Conservation (phyloP, 495 filamentous ascomycete genomes). For the Hyaloscypha variabilis region DNA sequence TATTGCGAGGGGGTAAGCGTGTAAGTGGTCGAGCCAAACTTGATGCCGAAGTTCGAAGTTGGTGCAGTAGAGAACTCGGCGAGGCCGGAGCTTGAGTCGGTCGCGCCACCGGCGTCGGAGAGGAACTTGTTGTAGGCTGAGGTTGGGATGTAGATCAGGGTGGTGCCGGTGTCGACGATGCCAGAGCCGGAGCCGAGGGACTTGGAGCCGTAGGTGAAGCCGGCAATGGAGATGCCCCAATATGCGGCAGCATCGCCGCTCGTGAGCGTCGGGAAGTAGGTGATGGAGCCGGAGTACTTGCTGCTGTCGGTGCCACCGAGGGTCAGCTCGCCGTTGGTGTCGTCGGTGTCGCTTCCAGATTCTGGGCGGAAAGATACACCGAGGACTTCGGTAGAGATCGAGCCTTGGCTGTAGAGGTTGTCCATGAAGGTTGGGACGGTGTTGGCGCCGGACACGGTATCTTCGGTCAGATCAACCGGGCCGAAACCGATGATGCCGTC, state of each 20-base stretch:
- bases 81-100: constrained; percentile 25
- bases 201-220: constrained; percentile 22
- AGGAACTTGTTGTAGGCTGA: constrained; percentile 24
- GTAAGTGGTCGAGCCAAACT: constrained; percentile 23
- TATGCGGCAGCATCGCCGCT: constrained; percentile 21
- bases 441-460: constrained; percentile 18
- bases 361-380: constrained; percentile 29
- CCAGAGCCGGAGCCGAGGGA: constrained; percentile 18
- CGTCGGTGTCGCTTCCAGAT: constrained; percentile 23
- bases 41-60: constrained; percentile 25
- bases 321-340: constrained; percentile 34
- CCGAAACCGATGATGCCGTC: constrained; percentile 40
- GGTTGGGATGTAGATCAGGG: constrained; percentile 23
- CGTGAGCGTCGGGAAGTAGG: constrained; percentile 23
- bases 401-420: constrained; percentile 23
- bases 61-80: constrained; percentile 17
- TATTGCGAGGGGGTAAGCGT: constrained; percentile 23
- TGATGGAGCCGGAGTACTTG: constrained; percentile 30
- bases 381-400: constrained; percentile 28
- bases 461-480: constrained; percentile 11
- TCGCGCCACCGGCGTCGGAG: constrained; percentile 18
- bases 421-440: constrained; percentile 24
- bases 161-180: constrained; percentile 25
- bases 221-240: constrained; percentile 23
- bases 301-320: constrained; percentile 36